phyloP scores from a whole-genome alignment of 306 rosid genomes.

The Gastrolobium villosum region DNA sequence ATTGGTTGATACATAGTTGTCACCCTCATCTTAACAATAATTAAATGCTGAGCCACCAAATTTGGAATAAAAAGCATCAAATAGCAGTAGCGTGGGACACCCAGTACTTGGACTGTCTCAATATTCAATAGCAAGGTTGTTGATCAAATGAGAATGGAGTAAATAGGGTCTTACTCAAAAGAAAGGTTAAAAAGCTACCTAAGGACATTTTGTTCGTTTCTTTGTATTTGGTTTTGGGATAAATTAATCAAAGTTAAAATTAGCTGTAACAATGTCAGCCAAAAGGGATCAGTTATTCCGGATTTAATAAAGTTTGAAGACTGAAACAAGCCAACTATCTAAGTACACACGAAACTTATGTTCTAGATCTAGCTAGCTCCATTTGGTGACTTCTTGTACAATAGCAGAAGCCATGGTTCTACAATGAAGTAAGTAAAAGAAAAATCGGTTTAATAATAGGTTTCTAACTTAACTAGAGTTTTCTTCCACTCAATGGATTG shows the following conservation, averaged over 20 bases:
- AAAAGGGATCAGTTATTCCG: constrained; percentile 40
- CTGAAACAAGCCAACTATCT: constrained; percentile 29
- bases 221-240: constrained; percentile 52
- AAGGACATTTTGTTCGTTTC: constrained; percentile 54
- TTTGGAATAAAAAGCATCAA: constrained; percentile 51
- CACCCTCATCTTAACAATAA: constrained; percentile 45
- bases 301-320: constrained; percentile 49
- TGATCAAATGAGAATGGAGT: neutral
- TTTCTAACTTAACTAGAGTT: neutral
- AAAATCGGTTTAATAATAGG: constrained; percentile 17
- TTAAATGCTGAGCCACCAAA: constrained; percentile 39
- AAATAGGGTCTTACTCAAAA: constrained; percentile 24
- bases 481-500: neutral
- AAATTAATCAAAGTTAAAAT: constrained; percentile 45
- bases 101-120: constrained; percentile 16
- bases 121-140: constrained; percentile 32
- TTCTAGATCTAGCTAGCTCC: constrained; percentile 7
- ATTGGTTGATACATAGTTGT: constrained; percentile 54
- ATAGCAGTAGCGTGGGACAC: constrained; percentile 34
- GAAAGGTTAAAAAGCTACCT: constrained; percentile 22
- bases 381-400: constrained; percentile 7
- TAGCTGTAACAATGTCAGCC: constrained; percentile 51
- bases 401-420: neutral
- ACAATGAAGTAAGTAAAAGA: neutral
- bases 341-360: constrained; percentile 15